Evolutionary conservation across 768 basidiomycete genomes (phyloP), one percentile per base, ranked within the genome.

Genomic region (Lyophyllum decastes): DNA sequence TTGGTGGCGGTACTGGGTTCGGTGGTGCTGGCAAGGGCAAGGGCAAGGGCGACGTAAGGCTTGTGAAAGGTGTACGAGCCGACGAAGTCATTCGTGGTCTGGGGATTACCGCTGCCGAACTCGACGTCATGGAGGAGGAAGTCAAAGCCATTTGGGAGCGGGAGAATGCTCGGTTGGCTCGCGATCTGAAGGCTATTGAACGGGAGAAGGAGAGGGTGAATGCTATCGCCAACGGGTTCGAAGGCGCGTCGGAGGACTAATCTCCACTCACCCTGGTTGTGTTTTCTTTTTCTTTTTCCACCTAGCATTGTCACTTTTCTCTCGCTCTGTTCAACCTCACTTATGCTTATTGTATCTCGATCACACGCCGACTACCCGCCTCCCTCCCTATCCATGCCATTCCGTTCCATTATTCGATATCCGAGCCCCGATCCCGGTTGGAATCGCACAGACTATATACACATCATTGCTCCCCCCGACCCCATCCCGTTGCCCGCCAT

Each of bases 61-160:
- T 92, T 34, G 82, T 78, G 2, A 78, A 84, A n/a, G 85, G 85
- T 24, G 77, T 90, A 26, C 82, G 88, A 65, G 72, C 73, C 2
- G 88, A 89, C 30, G 90, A 92, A 63, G 78, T 90, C 5, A 70
- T 87, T n/a, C 82, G 88, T 43, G 90, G 89, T 0, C 67, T 92
- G 35, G 90, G 89, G 11, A 74, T 87, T 21, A 65, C 58, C 6
- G 67, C 60, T 40, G 65, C 44, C 0, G 63, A 67, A 0, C 67
- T 66, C 2, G 80, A 84, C 51, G 69, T 77, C 19, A 73, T 71
- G 49, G 78, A 77, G 54, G 83, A 85, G 66, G 84, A 83, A 60
- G 74, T 82, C 33, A 74, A 75, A 35, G 74, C 71, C 5, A 80
- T 87, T 34, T 86, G 83, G 81, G 74, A 78, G 57, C 76, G 78